Evolutionary conservation across 768 basidiomycete species (phyloP).

Genomic region (Xerocomus spinulosus): DNA sequence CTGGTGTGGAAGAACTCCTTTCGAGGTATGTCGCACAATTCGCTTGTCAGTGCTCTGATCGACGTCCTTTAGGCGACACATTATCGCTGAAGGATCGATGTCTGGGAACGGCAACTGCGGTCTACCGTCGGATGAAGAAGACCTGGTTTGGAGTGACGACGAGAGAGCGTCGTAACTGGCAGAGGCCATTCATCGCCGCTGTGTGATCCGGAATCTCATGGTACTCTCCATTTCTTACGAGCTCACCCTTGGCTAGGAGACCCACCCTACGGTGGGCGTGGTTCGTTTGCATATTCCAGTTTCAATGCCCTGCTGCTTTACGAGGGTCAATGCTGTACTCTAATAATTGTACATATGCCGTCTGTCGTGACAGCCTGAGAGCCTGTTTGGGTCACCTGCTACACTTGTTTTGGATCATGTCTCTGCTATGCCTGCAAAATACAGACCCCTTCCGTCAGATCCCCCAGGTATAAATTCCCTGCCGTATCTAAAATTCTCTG

Average conservation of each 20-base stretch:
- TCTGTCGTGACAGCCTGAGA: too few species aligned
- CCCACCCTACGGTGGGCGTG: too few species aligned
- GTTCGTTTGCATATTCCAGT: neutral
- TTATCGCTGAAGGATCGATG: constrained; percentile 12
- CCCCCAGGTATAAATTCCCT: constrained; percentile 10
- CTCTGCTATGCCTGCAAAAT: constrained; percentile 13
- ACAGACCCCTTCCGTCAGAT: constrained; percentile 12
- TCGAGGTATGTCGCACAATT: constrained; percentile 40
- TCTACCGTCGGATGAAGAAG: constrained; percentile 47
- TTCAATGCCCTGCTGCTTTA: too few species aligned
- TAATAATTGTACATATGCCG: neutral
- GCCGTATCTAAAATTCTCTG: neutral
- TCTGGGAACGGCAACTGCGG: constrained; percentile 41
- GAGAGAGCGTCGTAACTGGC: constrained; percentile 30
- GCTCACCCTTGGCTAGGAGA: too few species aligned
- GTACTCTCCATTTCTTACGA: too few species aligned
- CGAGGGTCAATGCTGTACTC: neutral
- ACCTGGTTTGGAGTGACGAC: constrained; percentile 50
- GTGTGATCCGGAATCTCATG: too few species aligned
- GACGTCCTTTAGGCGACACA: constrained; percentile 21
- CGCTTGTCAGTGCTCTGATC: neutral
- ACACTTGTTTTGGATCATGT: too few species aligned
- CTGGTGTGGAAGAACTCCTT: constrained; percentile 66
- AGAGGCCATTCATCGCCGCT: neutral
- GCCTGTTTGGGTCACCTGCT: too few species aligned